These are phyloP conservation scores for Drechslerella dactyloides DNA, from an alignment of 2,329 filamentous ascomycete genomes.

Conservation along the genomic window DNA sequence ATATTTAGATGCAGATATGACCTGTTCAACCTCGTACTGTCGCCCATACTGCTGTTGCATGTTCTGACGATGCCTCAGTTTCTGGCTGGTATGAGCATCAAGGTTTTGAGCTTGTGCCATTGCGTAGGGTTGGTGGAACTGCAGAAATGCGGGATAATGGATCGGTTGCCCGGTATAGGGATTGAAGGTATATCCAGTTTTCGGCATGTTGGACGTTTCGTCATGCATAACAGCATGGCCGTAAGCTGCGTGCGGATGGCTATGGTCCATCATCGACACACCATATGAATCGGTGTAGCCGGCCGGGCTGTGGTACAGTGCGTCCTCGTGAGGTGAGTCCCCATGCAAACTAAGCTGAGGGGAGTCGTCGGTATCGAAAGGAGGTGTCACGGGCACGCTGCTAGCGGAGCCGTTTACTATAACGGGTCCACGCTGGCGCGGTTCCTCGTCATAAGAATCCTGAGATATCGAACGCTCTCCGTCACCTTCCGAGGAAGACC, in stretches of 20 bases:
- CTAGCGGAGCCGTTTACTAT: constrained; percentile 59
- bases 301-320: constrained; percentile 19
- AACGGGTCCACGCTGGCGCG: constrained; percentile 56
- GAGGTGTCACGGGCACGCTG: constrained; percentile 45
- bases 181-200: constrained; percentile 33
- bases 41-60: constrained; percentile 44
- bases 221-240: constrained; percentile 30
- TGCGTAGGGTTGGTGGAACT: constrained; percentile 21
- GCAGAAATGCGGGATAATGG: constrained; percentile 24
- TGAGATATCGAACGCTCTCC: constrained; percentile 50
- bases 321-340: constrained; percentile 37
- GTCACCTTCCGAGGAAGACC: constrained; percentile 49
- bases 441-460: constrained; percentile 52
- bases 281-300: constrained; percentile 29
- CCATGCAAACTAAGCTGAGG: constrained; percentile 38
- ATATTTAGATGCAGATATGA: constrained; percentile 26
- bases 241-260: constrained; percentile 24
- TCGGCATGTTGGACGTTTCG: constrained; percentile 23
- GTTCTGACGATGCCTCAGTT: constrained; percentile 33
- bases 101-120: constrained; percentile 21
- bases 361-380: constrained; percentile 39
- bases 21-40: constrained; percentile 35
- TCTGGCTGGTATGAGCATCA: constrained; percentile 29
- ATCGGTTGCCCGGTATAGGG: constrained; percentile 30
- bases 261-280: constrained; percentile 22